Evolutionary conservation across 176 grass and related monocot genomes (phyloP), one percentile per base, ranked within the genome.

Genomic region (Carex kokanica): DNA sequence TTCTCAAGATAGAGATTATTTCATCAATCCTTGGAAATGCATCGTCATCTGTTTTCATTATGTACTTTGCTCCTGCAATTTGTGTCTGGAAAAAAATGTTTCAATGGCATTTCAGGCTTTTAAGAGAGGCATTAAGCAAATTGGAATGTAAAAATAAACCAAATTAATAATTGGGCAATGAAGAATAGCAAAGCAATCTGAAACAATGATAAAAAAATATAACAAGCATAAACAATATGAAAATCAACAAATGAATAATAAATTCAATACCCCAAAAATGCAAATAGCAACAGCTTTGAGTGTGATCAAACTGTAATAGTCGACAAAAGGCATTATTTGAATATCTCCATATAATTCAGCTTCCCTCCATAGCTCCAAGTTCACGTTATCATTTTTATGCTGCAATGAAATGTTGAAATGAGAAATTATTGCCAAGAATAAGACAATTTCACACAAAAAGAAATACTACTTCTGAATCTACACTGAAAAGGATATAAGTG

Each of bases 21-120:
- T 94, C 92, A 90, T 97, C 88, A 5, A 94, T 94, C 78, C 94
- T 89, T 78, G 91, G 87, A 92, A 97, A 97, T 79, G 94, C 92
- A 92, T 97, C 94, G 45, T 97, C 94, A 86, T 97, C 94, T 84
- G 90, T 97, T 97, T 97, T 97, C 94, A 97, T 97, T 87, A 94
- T 94, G 84, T 91, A 92, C 82, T 94, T 97, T 75, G 94, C 85
- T 65, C 79, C 88, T 73, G 89, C 62, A 84, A 94, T 85, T 91
- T 90, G 88, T 36, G 88, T 88, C 94, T 97, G 92, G 31, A 90
- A 85, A n/a, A 14, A 85, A 58, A 40, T n/a, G n/a, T 25, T 53
- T 63, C 5, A 21, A 54, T 55, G 13, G 73, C 1, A 7, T 13
- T 43, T 24, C 0, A 38, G 17, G 17, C 15, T n/a, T 20, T 72